These are phyloP conservation scores for Anthracocystis setariae DNA, from an alignment of 1,284 basidiomycete genomes.

Conservation along the genomic window DNA sequence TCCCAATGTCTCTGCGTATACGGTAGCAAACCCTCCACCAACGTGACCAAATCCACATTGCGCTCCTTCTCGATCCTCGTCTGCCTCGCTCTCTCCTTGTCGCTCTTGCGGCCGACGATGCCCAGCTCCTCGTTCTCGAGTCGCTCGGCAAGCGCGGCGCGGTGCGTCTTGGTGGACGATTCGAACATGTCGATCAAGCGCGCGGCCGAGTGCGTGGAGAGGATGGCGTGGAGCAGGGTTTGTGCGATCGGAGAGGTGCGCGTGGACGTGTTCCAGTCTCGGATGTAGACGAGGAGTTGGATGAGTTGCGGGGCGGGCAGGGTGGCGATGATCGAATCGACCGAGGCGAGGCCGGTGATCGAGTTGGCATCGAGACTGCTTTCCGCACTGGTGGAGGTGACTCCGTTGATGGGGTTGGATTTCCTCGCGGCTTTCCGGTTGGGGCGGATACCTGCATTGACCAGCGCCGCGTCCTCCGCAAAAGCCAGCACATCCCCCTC, in stretches of 20 bases:
- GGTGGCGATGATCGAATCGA: constrained; percentile 75
- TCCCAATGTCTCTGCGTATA: constrained; percentile 92
- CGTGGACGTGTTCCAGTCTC: constrained; percentile 93
- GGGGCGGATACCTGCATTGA: constrained; percentile 2
- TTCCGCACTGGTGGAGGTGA: neutral
- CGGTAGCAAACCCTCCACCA: constrained; percentile 85
- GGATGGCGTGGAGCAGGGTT: constrained; percentile 80
- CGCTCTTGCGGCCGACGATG: constrained; percentile 3
- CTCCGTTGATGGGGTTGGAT: neutral
- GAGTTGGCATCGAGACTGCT: constrained; percentile 18
- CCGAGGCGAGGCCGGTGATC: constrained; percentile 58
- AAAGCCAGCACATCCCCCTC: neutral
- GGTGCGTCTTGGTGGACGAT: constrained; percentile 6
- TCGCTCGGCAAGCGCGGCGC: constrained; percentile 11
- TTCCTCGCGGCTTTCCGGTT: neutral
- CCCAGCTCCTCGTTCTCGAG: constrained; percentile 36
- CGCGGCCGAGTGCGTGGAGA: constrained; percentile 79
- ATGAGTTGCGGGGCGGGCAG: constrained; percentile 80
- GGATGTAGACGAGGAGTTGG: constrained; percentile 81
- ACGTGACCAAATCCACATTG: constrained; percentile 72
- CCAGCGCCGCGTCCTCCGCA: constrained; percentile 7
- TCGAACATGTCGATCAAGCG: constrained; percentile 80
- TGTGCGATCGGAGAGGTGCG: constrained; percentile 89
- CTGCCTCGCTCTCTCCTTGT: constrained; percentile 16
- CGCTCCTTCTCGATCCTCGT: constrained; percentile 67